A percentile compares a stretch with the other conserved stretches of the same genome.
phyloP scores from a whole-genome alignment of 148 eudicot species.

The Dysphania ambrosioides region DNA sequence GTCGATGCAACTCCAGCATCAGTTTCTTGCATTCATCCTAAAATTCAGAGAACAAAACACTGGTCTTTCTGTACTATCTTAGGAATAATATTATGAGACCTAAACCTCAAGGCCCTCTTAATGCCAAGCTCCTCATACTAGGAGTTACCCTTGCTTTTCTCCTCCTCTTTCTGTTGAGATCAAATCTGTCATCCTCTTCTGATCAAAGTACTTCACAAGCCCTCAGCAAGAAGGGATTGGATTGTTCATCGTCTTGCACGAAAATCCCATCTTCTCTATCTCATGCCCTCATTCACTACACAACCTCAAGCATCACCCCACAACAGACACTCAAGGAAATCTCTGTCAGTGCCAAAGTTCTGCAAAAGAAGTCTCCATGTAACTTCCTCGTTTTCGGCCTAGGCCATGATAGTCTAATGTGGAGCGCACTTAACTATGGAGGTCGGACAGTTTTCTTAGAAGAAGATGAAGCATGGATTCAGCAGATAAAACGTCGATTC shows the following conservation, averaged over 20 bases:
- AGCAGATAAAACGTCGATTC: constrained; percentile 42
- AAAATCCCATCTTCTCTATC: constrained; percentile 60
- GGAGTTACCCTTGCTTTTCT: constrained; percentile 38
- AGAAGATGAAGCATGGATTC: constrained; percentile 72
- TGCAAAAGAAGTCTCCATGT: constrained; percentile 60
- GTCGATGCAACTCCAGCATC: neutral
- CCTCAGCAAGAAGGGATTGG: neutral
- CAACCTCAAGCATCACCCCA: constrained; percentile 71
- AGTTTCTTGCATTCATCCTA: constrained; percentile 8
- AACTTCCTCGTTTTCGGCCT: constrained; percentile 86
- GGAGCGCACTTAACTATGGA: constrained; percentile 70
- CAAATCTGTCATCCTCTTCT: constrained; percentile 30
- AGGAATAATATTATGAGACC: constrained; percentile 33
- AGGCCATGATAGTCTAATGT: constrained; percentile 83
- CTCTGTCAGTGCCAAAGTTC: constrained; percentile 45
- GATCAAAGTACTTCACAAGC: constrained; percentile 16
- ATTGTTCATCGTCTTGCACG: constrained; percentile 37
- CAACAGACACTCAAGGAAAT: constrained; percentile 74
- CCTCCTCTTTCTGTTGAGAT: constrained; percentile 38
- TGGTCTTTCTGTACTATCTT: neutral
- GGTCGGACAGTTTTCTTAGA: constrained; percentile 82
- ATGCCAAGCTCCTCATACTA: constrained; percentile 36
- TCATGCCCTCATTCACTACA: constrained; percentile 68
- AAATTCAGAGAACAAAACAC: neutral
- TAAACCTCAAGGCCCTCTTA: constrained; percentile 37